Evolutionary conservation across 1,284 basidiomycete species (phyloP), one percentile per base, ranked within the genome.

Genomic region (Cutaneotrichosporon cyanovorans): DNA sequence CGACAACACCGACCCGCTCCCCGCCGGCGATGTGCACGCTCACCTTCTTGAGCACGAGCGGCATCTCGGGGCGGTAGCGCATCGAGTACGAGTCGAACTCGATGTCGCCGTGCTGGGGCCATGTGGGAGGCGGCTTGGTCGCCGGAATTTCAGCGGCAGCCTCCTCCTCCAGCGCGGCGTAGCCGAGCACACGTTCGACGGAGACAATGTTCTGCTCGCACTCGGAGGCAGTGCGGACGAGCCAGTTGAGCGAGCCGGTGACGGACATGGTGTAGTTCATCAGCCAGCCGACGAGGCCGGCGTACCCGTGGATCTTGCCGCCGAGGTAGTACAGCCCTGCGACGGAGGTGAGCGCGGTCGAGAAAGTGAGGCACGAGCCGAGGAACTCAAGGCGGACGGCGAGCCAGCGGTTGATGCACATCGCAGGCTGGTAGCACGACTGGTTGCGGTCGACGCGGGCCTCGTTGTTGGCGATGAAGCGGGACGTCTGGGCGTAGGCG

Each of bases 151-250:
- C 83, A 51, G 79, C 79, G 0, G 87, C 81, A 3, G 85, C 86
- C 67, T 93, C 90, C 0, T 83, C 74, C 12, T 74, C 64, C n/a
- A 91, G 72, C n/a, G 83, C 75, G 22, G 84, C 82, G 63, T 93
- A 78, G 38, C 74, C 74, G 31, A 78, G 60, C 3, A 79, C 74
- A 43, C 78, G 72, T 68, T 88, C 87, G 8, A 87, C 85, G 55
- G 87, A 89, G 53, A 92, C 88, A 59, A 95, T 85, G 63, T 92
- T 93, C 66, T 89, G 87, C 69, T 95, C 91, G 12, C 93, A 87
- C 60, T 96, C 91, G 51, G 85, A 87, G 0, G 87, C 85, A 14
- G 82, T 83, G 37, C 88, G 78, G 6, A 93, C 88, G n/a, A 91
- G 77, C 87, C 86, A 93, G 65, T 88, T 92, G 58, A 69, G 51